Evolutionary conservation across 108 stramenopile genomes (phyloP).

Genomic region (Pseudonitzschia delicatissima): DNA sequence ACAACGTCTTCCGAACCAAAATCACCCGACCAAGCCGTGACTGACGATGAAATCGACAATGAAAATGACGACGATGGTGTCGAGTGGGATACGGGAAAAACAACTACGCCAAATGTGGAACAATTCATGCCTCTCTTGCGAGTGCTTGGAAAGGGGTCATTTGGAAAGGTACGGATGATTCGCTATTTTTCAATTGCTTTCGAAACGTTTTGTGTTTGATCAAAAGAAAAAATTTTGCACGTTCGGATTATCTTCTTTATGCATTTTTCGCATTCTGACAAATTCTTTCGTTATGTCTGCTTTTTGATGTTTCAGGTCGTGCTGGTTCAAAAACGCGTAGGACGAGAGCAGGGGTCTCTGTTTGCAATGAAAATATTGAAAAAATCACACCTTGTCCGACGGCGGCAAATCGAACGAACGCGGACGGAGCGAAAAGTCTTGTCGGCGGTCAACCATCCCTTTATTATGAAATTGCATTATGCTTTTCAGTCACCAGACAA

Average conservation of each 20-base stretch:
- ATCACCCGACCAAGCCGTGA: slow-evolving; percentile 23
- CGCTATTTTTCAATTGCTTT: too few species aligned
- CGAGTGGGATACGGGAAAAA: slow-evolving; percentile 41
- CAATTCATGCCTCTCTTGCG: slow-evolving; percentile 81
- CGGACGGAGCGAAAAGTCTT: slow-evolving; percentile 96
- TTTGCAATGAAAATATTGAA: slow-evolving; percentile 99
- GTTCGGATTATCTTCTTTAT: neutral
- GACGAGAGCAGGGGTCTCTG: slow-evolving; percentile 66
- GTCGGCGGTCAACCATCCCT: slow-evolving; percentile 81
- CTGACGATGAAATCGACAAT: neutral
- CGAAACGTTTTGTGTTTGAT: too few species aligned
- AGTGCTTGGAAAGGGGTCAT: slow-evolving; percentile 88
- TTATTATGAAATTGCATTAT: slow-evolving; percentile 90
- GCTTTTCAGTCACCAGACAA: slow-evolving; percentile 89
- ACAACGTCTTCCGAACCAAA: too few species aligned
- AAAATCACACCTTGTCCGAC: slow-evolving; percentile 89
- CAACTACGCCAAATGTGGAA: slow-evolving; percentile 67
- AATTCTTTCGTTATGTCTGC: neutral
- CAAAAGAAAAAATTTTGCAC: too few species aligned
- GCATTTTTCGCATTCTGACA: neutral
- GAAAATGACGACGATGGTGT: slow-evolving; percentile 22
- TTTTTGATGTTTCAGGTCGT: slow-evolving; percentile 57
- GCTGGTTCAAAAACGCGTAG: slow-evolving; percentile 79
- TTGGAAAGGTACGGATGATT: slow-evolving; percentile 75
- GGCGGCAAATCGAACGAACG: slow-evolving; percentile 95